A percentile compares a stretch with the other conserved stretches of the same genome.
phyloP scores from a whole-genome alignment of 306 rosid genomes.

The Lupinus albus region DNA sequence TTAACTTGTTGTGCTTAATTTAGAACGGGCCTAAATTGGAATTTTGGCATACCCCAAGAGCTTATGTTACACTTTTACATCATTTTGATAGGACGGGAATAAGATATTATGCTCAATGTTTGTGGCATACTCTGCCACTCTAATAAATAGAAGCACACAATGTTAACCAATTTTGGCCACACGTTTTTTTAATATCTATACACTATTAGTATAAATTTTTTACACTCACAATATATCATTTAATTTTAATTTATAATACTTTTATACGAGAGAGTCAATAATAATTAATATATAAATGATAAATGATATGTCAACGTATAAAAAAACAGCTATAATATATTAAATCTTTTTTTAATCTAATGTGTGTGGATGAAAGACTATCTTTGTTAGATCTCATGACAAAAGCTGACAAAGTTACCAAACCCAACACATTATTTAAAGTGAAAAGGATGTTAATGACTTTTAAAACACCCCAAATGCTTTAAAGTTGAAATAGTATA shows the following conservation, averaged over 20 bases:
- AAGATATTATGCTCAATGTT: no score
- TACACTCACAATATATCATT: no score
- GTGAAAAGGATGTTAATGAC: slow-evolving; percentile 3
- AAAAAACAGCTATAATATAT: no score
- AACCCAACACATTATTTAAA: slow-evolving; percentile 28
- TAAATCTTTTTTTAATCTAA: no score
- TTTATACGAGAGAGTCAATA: no score
- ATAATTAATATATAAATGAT: no score
- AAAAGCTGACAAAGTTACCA: slow-evolving; percentile 5
- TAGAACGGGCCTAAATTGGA: background rate
- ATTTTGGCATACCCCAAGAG: slow-evolving; percentile 34
- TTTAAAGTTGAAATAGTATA: background rate
- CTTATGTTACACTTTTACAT: background rate
- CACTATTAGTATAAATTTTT: no score
- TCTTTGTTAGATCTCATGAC: background rate
- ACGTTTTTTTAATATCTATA: background rate
- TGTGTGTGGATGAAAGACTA: background rate
- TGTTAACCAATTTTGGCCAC: slow-evolving; percentile 1
- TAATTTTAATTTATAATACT: no score
- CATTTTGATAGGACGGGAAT: background rate
- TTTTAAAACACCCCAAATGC: background rate
- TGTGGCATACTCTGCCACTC: background rate
- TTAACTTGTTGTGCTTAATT: slow-evolving; percentile 18
- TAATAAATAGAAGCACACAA: background rate
- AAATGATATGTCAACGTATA: no score